phyloP scores from a whole-genome alignment of 75 land plant genomes.

The Azolla pinnata region DNA sequence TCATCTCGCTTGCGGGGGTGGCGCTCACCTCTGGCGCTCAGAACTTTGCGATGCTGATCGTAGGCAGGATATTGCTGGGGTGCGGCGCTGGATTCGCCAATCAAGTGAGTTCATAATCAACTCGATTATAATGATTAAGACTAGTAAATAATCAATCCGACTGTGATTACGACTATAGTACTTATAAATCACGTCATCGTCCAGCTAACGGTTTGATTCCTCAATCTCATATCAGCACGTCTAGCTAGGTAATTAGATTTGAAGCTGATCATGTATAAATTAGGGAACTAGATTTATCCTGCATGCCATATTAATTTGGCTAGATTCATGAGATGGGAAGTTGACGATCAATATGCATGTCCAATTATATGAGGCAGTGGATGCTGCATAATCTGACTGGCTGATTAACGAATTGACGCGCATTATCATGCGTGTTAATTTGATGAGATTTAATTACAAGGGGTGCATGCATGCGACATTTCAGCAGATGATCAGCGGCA shows the following conservation, averaged over 20 bases:
- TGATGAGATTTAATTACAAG: too few species aligned
- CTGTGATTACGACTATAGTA: constrained; percentile 1
- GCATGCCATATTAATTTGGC: too few species aligned
- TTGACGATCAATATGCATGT: too few species aligned
- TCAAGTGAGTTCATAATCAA: constrained; percentile 14
- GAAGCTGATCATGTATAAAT: too few species aligned
- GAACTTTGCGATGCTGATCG: constrained; percentile 35
- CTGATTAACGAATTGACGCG: too few species aligned
- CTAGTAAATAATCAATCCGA: neutral
- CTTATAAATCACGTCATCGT: constrained; percentile 1
- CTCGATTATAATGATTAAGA: neutral
- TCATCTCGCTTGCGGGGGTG: constrained; percentile 23
- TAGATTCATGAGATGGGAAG: too few species aligned
- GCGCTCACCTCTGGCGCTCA: constrained; percentile 25
- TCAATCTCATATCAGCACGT: neutral
- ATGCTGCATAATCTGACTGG: too few species aligned
- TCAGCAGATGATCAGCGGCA: too few species aligned
- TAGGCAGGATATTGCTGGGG: constrained; percentile 39
- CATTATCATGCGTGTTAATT: too few species aligned
- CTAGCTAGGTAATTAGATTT: neutral
- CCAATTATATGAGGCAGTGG: too few species aligned
- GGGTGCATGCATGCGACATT: too few species aligned
- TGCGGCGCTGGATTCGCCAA: constrained; percentile 34
- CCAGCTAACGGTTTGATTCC: neutral
- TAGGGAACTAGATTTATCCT: too few species aligned